These are phyloP conservation scores for Hirsutella minnesotensis DNA, from an alignment of 2,329 filamentous ascomycete genomes.

Conservation along the genomic window DNA sequence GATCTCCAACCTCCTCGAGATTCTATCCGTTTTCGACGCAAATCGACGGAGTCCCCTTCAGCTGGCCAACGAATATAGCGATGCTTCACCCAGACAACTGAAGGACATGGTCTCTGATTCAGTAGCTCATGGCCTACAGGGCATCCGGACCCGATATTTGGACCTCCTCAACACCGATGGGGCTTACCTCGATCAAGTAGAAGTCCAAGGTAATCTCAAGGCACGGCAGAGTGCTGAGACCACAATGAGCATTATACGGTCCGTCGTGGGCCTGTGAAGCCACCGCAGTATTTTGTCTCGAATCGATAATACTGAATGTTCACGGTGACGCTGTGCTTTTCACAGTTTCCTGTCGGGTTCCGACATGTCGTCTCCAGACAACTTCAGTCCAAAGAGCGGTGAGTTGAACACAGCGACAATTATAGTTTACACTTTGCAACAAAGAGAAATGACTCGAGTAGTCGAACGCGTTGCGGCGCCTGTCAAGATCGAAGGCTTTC, in stretches of 20 bases:
- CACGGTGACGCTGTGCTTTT: too few species aligned
- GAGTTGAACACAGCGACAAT: too few species aligned
- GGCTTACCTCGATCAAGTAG: constrained; percentile 44
- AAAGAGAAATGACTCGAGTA: too few species aligned
- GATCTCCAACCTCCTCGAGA: constrained; percentile 74
- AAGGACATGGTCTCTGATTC: constrained; percentile 46
- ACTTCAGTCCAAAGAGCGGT: too few species aligned
- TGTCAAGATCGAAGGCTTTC: too few species aligned
- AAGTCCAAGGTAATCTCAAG: constrained; percentile 43
- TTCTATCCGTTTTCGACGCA: constrained; percentile 59
- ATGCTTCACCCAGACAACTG: constrained; percentile 23
- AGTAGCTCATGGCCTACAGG: constrained; percentile 39
- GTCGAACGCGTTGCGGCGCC: too few species aligned
- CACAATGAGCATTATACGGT: constrained; percentile 42
- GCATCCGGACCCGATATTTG: constrained; percentile 44
- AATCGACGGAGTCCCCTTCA: constrained; percentile 24
- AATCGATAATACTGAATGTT: too few species aligned
- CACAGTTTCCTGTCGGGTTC: too few species aligned
- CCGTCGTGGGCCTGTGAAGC: constrained; percentile 35
- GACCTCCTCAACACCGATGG: constrained; percentile 35
- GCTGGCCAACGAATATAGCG: constrained; percentile 26
- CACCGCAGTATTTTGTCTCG: too few species aligned
- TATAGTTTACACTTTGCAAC: too few species aligned
- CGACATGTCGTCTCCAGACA: too few species aligned
- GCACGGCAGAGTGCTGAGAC: constrained; percentile 49